Conservation (phyloP, 2,329 filamentous ascomycete genomes). For the Fusarium floridanum region DNA sequence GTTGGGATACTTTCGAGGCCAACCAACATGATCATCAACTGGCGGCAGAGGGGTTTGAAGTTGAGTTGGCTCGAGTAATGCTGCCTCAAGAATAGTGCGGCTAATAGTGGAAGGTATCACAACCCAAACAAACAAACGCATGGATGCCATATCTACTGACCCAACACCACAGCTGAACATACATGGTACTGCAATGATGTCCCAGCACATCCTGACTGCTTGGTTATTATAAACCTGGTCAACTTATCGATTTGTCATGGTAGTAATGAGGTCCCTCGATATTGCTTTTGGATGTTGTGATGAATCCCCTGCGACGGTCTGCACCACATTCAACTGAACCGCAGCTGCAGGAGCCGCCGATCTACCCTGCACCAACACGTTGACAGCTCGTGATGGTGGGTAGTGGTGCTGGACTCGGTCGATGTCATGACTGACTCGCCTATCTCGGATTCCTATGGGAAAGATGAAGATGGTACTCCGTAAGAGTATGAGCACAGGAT, state of each 20-base stretch:
- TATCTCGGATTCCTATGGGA: neutral
- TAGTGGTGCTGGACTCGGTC: constrained; percentile 5
- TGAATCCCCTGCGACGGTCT: neutral
- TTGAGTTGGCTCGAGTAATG: neutral
- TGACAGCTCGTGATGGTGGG: constrained; percentile 6
- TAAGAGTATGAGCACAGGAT: neutral
- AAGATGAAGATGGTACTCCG: neutral
- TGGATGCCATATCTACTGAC: too few relatives aligned
- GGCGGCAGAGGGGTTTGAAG: neutral
- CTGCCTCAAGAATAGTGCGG: neutral
- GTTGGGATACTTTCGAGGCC: neutral
- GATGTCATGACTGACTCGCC: neutral
- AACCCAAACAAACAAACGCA: neutral
- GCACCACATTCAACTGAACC: constrained; percentile 7
- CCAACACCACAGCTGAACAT: neutral
- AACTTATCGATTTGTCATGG: neutral
- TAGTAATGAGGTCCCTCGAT: neutral
- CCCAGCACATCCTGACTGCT: neutral
- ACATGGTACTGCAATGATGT: neutral
- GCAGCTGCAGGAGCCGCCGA: constrained; percentile 12
- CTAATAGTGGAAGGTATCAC: neutral
- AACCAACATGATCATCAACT: neutral
- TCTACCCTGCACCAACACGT: constrained; percentile 34
- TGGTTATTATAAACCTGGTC: neutral
- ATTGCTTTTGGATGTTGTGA: neutral